A percentile compares a stretch with the other conserved stretches of the same genome.
Evolutionary conservation across 805 yeast species (phyloP).

Genomic region (Candida nitratophila): DNA sequence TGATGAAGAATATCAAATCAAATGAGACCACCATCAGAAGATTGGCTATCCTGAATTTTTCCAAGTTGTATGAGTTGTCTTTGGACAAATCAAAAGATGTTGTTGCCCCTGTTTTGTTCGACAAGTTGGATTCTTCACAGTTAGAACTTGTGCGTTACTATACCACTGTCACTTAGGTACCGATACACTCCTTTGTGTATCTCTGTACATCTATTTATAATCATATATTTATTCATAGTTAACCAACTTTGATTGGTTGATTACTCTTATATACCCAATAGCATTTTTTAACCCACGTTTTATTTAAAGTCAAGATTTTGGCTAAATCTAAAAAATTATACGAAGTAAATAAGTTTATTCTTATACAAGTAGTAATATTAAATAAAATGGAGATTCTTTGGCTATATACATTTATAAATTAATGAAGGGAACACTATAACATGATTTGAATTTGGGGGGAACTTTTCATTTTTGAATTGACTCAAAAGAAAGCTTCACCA

Average conservation of each 20-base stretch:
- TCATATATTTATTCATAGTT: no score
- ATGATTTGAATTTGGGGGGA: no score
- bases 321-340: no score
- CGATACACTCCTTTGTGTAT: neutral
- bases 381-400: neutral
- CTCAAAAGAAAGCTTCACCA: slow-evolving; percentile 27
- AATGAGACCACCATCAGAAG: slow-evolving; percentile 31
- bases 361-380: no score
- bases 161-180: slow-evolving; percentile 8
- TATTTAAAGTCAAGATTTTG: no score
- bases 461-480: neutral
- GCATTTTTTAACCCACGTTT: neutral
- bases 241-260: no score
- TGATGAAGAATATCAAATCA: slow-evolving; percentile 24
- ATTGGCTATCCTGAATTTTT: slow-evolving; percentile 31
- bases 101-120: slow-evolving; percentile 26
- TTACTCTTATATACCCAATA: neutral
- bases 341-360: no score
- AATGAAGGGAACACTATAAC: neutral
- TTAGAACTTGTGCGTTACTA: slow-evolving; percentile 41
- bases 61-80: slow-evolving; percentile 16
- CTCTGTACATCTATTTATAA: no score
- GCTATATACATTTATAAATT: neutral
- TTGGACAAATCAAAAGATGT: slow-evolving; percentile 14
- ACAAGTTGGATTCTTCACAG: slow-evolving; percentile 34